Base-by-base conservation (phyloP, 305 asterid species). In the Ajuga reptans region DNA sequence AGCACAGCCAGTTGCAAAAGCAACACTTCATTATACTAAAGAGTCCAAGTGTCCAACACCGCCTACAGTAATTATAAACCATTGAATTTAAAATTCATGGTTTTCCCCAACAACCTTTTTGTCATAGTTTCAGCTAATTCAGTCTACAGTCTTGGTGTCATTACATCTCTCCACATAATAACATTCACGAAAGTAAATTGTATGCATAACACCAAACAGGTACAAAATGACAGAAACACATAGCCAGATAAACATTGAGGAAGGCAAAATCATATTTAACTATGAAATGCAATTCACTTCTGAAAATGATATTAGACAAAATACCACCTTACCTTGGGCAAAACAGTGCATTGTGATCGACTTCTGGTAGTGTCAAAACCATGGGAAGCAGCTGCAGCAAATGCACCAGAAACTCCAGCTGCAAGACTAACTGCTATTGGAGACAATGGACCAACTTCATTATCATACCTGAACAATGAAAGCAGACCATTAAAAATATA, bases 331-430 rank as follows among this genome's bases (percentile, higher is more conserved):
- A 89, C 98, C 97, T 94, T 94, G 61, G 97, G 96, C 62, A 91
- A 72, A 66, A 89, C 88, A 42, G 82, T 75, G 78, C 98, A 94
- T 47, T 94, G 95, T 18, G 98, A 79, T 37, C 99, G 93, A 74
- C 80, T 85, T 80, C 84, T 86, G n/a, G 98, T 80, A 29, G 98
- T 91, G 83, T 91, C 98, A 75, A 94, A 94, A 76, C 87, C 68
- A 86, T 94, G 98, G 69, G 99, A 94, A 69, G 83, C 89, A 69
- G 93, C 99, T 14, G 92, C 96, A 86, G 97, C 99, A 77, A 89
- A 16, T 61, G 93, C 84, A 64, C 98, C 99, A 57, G 98, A 91
- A 79, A 94, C 82, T 67, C 98, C 99, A 80, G 97, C 98, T 1
- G 92, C 87, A 45, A 94, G 86, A 69, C 87, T 89, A 67, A 87